Base-by-base conservation (phyloP, 73 alveolate species). In the Tetrahymena malaccensis region DNA sequence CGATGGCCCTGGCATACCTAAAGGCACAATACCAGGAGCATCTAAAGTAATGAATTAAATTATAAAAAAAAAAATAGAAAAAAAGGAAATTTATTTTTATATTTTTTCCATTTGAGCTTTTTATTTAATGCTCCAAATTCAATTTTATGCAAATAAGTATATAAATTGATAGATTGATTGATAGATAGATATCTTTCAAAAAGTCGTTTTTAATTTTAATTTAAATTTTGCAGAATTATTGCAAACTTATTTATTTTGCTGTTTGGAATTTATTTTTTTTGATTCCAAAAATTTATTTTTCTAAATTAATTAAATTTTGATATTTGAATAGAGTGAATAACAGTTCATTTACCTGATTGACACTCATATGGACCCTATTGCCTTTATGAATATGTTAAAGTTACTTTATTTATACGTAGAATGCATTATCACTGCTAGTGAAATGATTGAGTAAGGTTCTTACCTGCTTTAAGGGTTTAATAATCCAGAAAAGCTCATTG, bases 381-480 rank as follows among this genome's bases (percentile, higher is more conserved):
- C 89, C 22, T 70, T 70, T 12, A 70, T 70, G 89, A 70, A 70
- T 70, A 70, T 70, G 89, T n/a, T 95, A 17, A 95, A 95, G 55
- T 10, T 95, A 16, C 85, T 95, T 15, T 93, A 95, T 95, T 34
- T 95, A 43, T 95, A 95, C 35, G 93, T 94, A 25, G 96, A 95
- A 57, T 95, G 96, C 37, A 95, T 95, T 34, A 95, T 95, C 16
- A 95, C 96, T 16, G 43, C 93, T 33, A 95, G 83, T 34, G 96
- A 95, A 89, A 56, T 95, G 93, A 95, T 95, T 94, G 96, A 95
- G 43, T 85, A 85, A 16, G 83, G 93, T 44, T 43, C 93, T 89
- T 93, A 95, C 31, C 83, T 83, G 33, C 94, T 43, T 19, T 85
- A 70, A n/a, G 96, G 96, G 34, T 89, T 40, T 93, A 95, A 50